Percentiles rank a stretch among this genome's conserved stretches.
These are phyloP conservation scores for Sindora glabra DNA, from an alignment of 306 rosid species.

Conservation along the genomic window DNA sequence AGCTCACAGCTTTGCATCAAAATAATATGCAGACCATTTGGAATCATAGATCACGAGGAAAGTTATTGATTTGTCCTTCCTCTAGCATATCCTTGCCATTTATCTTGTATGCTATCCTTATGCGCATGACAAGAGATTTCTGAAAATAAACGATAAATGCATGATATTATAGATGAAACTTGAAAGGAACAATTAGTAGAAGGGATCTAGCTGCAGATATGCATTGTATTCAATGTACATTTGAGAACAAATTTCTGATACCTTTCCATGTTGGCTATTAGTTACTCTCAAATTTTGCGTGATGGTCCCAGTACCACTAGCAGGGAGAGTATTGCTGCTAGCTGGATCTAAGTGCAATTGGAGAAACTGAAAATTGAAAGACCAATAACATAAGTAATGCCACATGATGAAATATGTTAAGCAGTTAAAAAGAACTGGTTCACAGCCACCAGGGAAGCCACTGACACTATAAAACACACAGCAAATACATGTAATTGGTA, in stretches of 20 bases:
- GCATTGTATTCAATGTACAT: background rate
- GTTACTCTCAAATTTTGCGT: conserved; percentile 76
- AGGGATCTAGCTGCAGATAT: background rate
- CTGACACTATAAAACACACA: background rate
- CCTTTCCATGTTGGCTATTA: conserved; percentile 98
- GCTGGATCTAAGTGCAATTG: conserved; percentile 96
- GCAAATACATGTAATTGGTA: background rate
- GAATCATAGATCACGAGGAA: conserved; percentile 73
- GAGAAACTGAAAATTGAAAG: conserved; percentile 64
- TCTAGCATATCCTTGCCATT: conserved; percentile 78
- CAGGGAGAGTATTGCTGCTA: conserved; percentile 64
- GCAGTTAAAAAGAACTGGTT: conserved; percentile 5
- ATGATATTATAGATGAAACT: background rate
- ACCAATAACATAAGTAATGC: conserved; percentile 34
- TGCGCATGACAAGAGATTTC: conserved; percentile 93
- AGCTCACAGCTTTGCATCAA: conserved; percentile 22
- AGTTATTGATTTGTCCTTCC: conserved; percentile 85
- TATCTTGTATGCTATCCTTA: conserved; percentile 86
- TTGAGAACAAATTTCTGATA: conserved; percentile 19
- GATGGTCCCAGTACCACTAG: conserved; percentile 63
- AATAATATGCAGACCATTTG: conserved; percentile 22
- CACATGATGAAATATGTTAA: conserved; percentile 8
- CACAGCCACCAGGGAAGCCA: conserved; percentile 11
- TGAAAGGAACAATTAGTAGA: background rate
- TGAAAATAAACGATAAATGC: conserved; percentile 47